Percentiles rank a stretch among this genome's conserved stretches.
Evolutionary conservation across 805 yeast genomes (phyloP).

Genomic region (Kregervanrija delftensis): DNA sequence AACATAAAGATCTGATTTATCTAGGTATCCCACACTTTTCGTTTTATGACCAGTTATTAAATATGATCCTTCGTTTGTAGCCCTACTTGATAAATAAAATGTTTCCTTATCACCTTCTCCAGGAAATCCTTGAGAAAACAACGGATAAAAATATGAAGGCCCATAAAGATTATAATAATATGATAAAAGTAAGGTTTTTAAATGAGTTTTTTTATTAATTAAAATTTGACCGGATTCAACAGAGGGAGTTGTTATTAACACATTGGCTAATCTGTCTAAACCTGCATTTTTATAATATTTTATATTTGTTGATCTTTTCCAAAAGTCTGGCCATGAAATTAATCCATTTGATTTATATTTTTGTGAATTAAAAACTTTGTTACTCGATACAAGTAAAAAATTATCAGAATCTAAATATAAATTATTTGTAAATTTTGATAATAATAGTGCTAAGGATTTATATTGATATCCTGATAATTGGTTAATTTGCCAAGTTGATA

Average conservation of each 20-base stretch:
- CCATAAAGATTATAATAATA: constrained; percentile 63
- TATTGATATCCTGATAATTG: constrained; percentile 26
- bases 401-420: constrained; percentile 38
- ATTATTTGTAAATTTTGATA: constrained; percentile 36
- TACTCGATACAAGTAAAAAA: constrained; percentile 31
- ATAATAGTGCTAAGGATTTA: constrained; percentile 27
- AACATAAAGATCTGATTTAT: constrained; percentile 16
- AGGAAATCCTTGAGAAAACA: constrained; percentile 64
- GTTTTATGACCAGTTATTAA: constrained; percentile 24
- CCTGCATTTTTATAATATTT: constrained; percentile 41
- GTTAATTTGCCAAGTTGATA: constrained; percentile 18
- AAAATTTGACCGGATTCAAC: constrained; percentile 68
- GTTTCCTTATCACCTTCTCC: constrained; percentile 84
- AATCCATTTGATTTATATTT: constrained; percentile 46
- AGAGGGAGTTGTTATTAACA: constrained; percentile 42
- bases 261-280: constrained; percentile 27
- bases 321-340: constrained; percentile 65
- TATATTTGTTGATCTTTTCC: constrained; percentile 62
- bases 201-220: constrained; percentile 52
- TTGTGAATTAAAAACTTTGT: constrained; percentile 24
- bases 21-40: constrained; percentile 24
- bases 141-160: constrained; percentile 58
- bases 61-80: constrained; percentile 21
- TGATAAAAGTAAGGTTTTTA: constrained; percentile 50
- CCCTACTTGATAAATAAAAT: constrained; percentile 61